These are phyloP conservation scores for Microsporum audouinii DNA, from an alignment of 2,329 filamentous ascomycete genomes.

Conservation along the genomic window DNA sequence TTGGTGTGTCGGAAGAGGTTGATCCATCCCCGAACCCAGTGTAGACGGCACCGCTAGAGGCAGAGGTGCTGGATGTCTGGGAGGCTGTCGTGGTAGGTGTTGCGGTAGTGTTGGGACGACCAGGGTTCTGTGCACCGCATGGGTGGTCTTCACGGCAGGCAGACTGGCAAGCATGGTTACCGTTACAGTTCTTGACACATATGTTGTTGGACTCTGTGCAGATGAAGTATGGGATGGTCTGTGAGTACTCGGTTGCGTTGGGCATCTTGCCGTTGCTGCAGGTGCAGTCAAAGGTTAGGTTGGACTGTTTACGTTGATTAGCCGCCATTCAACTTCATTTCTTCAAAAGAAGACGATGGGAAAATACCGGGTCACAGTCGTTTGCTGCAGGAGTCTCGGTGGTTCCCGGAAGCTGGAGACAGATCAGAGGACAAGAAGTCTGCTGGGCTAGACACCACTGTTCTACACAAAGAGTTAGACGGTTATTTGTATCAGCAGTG, in stretches of 20 bases:
- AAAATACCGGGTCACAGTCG: constrained; percentile 30
- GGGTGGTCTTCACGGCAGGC: constrained; percentile 45
- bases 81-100: constrained; percentile 25
- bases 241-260: constrained; percentile 51
- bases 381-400: constrained; percentile 27
- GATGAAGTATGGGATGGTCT: constrained; percentile 52
- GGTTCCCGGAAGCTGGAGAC: constrained; percentile 30
- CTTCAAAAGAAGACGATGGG: neutral
- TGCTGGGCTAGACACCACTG: constrained; percentile 35
- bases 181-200: constrained; percentile 42
- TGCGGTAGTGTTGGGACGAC: constrained; percentile 42
- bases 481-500: constrained; percentile 5
- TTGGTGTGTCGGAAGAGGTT: constrained; percentile 24
- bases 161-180: constrained; percentile 39
- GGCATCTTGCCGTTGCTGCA: constrained; percentile 44
- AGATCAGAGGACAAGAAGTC: constrained; percentile 36
- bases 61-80: constrained; percentile 25
- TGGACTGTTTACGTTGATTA: constrained; percentile 22
- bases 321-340: constrained; percentile 1
- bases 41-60: constrained; percentile 30
- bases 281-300: constrained; percentile 45
- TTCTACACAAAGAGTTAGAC: constrained; percentile 18
- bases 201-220: constrained; percentile 48
- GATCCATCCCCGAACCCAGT: constrained; percentile 34
- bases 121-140: constrained; percentile 51